These are phyloP conservation scores for Xylaria sp. DNA, from an alignment of 2,329 filamentous ascomycete genomes.

Conservation along the genomic window DNA sequence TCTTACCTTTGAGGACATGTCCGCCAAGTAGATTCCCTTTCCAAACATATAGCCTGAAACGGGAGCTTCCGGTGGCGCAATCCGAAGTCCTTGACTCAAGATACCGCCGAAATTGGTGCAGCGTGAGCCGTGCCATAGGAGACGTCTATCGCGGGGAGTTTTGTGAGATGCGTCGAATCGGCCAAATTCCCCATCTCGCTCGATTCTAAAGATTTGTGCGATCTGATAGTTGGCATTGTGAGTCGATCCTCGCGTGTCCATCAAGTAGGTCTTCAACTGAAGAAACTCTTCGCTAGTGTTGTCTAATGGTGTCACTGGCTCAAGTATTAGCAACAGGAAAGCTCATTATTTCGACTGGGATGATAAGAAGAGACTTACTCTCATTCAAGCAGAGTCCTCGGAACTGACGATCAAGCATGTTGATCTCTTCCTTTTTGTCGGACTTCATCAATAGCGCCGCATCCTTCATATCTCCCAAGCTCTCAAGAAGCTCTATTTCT, in stretches of 20 bases:
- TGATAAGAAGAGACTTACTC: conserved; percentile 52
- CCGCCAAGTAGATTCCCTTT: conserved; percentile 89
- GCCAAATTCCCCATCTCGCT: conserved; percentile 76
- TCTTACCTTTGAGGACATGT: conserved; percentile 77
- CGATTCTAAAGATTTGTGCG: conserved; percentile 83
- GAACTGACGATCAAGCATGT: conserved; percentile 79
- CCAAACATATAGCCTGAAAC: conserved; percentile 82
- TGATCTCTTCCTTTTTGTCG: conserved; percentile 64
- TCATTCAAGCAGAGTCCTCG: conserved; percentile 76
- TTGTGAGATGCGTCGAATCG: conserved; percentile 71
- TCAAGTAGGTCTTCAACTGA: conserved; percentile 74
- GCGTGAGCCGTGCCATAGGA: conserved; percentile 90
- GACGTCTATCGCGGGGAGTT: conserved; percentile 70
- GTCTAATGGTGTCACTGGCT: conserved; percentile 70
- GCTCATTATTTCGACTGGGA: background rate
- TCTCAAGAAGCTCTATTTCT: conserved; percentile 84
- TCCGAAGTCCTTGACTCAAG: conserved; percentile 86
- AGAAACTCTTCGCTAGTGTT: conserved; percentile 69
- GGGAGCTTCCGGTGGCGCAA: conserved; percentile 86
- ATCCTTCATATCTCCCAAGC: conserved; percentile 86
- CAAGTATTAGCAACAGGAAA: conserved; percentile 15
- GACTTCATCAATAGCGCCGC: conserved; percentile 81
- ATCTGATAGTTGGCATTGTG: conserved; percentile 72
- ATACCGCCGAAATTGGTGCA: conserved; percentile 89
- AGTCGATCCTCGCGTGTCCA: conserved; percentile 72